phyloP scores from a whole-genome alignment of 2,329 filamentous ascomycete genomes.

The Aspergillus sp. region DNA sequence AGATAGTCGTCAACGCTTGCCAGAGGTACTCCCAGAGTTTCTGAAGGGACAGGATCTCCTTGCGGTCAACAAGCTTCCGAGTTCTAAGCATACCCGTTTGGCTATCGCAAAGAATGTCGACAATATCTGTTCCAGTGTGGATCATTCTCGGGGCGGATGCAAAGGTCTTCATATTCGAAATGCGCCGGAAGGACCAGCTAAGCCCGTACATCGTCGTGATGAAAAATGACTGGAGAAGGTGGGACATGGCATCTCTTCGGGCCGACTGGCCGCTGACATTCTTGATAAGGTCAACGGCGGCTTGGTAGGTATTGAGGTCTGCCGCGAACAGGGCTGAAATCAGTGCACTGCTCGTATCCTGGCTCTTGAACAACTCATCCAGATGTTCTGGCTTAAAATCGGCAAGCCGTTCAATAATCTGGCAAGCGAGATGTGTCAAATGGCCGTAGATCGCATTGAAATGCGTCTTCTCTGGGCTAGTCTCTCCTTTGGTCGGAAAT shows the following conservation, averaged over 20 bases:
- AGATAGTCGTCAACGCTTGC: constrained; percentile 76
- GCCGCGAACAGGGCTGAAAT: constrained; percentile 80
- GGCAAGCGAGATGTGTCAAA: constrained; percentile 63
- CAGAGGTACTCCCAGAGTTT: constrained; percentile 84
- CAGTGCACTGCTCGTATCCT: constrained; percentile 68
- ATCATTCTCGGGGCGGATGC: constrained; percentile 60
- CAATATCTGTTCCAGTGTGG: constrained; percentile 60
- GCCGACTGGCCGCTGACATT: constrained; percentile 70
- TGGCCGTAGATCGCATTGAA: constrained; percentile 75
- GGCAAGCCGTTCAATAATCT: constrained; percentile 74
- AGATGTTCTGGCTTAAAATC: constrained; percentile 72
- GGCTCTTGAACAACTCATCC: constrained; percentile 65
- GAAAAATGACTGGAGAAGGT: constrained; percentile 59
- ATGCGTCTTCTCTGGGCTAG: constrained; percentile 56
- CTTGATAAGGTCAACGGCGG: constrained; percentile 79
- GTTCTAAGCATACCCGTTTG: constrained; percentile 62
- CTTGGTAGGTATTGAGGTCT: constrained; percentile 74
- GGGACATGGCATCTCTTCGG: constrained; percentile 59
- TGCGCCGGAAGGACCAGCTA: constrained; percentile 55
- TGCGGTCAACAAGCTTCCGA: constrained; percentile 53
- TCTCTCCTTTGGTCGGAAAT: constrained; percentile 55
- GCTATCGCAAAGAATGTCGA: constrained; percentile 64
- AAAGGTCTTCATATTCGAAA: constrained; percentile 58
- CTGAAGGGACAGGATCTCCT: constrained; percentile 66
- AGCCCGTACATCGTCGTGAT: constrained; percentile 57